These are phyloP conservation scores for Scutellaria barbata DNA, from an alignment of 257 asterid genomes.

Conservation along the genomic window DNA sequence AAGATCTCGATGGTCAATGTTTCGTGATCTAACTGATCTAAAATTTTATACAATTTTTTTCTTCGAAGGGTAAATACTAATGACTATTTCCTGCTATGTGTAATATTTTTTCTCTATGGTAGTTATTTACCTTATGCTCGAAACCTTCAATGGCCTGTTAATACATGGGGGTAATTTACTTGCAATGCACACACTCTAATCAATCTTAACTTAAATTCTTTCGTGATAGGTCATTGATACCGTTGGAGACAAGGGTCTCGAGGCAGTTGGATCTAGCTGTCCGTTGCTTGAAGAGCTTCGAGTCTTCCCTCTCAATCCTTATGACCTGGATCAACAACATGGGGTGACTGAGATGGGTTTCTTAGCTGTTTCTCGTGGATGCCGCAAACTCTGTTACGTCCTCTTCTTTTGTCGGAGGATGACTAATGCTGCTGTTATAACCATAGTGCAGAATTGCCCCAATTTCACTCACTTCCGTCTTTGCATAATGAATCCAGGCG, in stretches of 20 bases:
- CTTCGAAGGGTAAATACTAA: too few species aligned
- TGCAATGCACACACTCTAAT: neutral
- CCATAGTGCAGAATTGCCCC: slow-evolving; percentile 75
- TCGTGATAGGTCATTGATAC: slow-evolving; percentile 65
- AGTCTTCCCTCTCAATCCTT: slow-evolving; percentile 77
- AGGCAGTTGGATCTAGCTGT: slow-evolving; percentile 75
- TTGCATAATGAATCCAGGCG: slow-evolving; percentile 77
- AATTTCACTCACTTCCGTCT: slow-evolving; percentile 90
- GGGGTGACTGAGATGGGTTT: slow-evolving; percentile 81
- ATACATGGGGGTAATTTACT: too few species aligned
- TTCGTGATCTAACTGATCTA: too few species aligned
- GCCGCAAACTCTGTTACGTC: slow-evolving; percentile 77
- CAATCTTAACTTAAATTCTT: slow-evolving; percentile 26
- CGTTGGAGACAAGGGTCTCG: slow-evolving; percentile 81
- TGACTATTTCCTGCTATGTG: too few species aligned
- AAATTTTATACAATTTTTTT: too few species aligned
- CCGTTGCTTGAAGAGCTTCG: slow-evolving; percentile 84
- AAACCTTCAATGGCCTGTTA: too few species aligned
- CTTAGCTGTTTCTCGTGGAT: slow-evolving; percentile 78
- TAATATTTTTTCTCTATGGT: too few species aligned
- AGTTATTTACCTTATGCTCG: too few species aligned
- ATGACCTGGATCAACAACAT: slow-evolving; percentile 54
- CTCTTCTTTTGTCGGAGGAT: slow-evolving; percentile 85
- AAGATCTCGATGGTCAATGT: too few species aligned
- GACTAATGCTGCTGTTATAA: slow-evolving; percentile 89